These are phyloP conservation scores for Leishmania turanica DNA, from an alignment of 208 protist species.

Conservation along the genomic window DNA sequence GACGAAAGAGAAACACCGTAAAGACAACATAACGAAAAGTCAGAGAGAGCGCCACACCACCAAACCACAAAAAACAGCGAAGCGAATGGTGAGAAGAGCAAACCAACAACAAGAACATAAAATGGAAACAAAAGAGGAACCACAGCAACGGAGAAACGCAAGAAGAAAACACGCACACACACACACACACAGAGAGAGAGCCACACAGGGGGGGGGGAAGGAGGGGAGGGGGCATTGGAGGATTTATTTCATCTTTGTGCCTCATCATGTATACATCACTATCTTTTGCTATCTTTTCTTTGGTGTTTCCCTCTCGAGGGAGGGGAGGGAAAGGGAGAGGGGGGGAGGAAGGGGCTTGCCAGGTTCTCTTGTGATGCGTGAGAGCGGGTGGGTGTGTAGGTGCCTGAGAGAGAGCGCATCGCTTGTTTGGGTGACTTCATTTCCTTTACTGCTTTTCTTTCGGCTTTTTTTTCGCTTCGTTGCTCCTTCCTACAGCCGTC, in stretches of 20 bases:
- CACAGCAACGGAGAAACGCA: too few relatives aligned
- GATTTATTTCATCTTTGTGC: neutral
- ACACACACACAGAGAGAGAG: neutral
- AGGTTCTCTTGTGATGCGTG: neutral
- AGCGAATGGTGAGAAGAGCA: neutral
- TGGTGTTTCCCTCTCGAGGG: neutral
- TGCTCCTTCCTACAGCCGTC: neutral
- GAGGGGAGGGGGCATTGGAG: neutral
- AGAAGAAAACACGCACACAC: too few relatives aligned
- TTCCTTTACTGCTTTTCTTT: neutral
- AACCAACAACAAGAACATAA: neutral
- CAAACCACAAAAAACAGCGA: neutral
- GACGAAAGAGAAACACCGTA: neutral
- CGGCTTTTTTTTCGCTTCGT: neutral
- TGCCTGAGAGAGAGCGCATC: neutral
- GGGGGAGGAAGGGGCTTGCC: neutral
- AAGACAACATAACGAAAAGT: neutral
- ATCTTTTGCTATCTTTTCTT: neutral
- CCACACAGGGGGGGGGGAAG: neutral
- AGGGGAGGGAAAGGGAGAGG: neutral
- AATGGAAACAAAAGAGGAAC: neutral
- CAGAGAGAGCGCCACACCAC: neutral
- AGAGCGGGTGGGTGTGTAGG: neutral
- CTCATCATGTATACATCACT: conserved; percentile 10
- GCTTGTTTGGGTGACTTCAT: neutral